Percentiles rank a stretch among this genome's conserved stretches.
phyloP scores from a whole-genome alignment of 176 grass and related monocot species.

The Bromus sterilis region DNA sequence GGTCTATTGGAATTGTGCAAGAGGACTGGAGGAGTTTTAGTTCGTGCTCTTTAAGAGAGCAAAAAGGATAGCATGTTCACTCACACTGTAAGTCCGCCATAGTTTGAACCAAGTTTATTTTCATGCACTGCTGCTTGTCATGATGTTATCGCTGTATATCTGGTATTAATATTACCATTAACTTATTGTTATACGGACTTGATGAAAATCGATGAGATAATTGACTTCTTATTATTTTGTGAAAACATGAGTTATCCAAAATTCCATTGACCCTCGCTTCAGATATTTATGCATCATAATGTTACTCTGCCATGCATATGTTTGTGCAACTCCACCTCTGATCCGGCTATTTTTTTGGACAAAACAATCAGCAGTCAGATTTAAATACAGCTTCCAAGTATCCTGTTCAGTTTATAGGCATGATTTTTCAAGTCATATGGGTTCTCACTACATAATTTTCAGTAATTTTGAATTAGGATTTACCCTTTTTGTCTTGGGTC shows the following conservation, averaged over 20 bases:
- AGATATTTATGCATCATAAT: neutral
- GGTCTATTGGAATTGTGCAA: constrained; percentile 16
- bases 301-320: no score
- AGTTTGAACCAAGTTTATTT: neutral
- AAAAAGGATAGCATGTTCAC: constrained; percentile 79
- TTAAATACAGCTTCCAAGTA: no score
- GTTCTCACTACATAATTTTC: neutral
- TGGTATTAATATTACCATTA: neutral
- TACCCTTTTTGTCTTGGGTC: neutral
- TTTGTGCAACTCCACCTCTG: no score
- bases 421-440: no score
- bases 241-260: neutral
- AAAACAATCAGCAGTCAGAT: no score
- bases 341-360: no score
- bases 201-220: neutral
- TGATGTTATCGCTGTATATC: neutral
- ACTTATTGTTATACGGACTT: neutral
- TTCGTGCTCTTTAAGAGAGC: constrained; percentile 69
- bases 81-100: constrained; percentile 34
- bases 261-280: neutral
- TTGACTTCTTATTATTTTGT: neutral
- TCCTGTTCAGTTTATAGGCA: no score
- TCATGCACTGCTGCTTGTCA: neutral
- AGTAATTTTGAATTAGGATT: neutral
- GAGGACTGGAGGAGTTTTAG: constrained; percentile 76